Evolutionary conservation across 306 rosid species (phyloP).

Genomic region (Ochetophila trinervis): DNA sequence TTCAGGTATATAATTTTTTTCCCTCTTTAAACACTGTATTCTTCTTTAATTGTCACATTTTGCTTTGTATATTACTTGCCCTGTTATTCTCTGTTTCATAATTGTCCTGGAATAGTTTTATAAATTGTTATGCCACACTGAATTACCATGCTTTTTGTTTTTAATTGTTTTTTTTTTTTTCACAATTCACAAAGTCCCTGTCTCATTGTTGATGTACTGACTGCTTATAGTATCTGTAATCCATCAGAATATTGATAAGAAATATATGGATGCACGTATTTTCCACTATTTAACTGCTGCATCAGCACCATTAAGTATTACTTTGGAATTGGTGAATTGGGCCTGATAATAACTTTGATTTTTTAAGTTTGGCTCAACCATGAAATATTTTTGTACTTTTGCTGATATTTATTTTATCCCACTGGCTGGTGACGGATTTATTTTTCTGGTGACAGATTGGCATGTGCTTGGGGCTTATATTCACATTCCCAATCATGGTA

Average conservation of each 20-base stretch:
- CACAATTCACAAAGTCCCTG: too few relatives aligned
- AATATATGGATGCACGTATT: not conserved
- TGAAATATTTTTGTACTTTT: not conserved
- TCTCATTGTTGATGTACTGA: too few relatives aligned
- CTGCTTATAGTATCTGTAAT: not conserved
- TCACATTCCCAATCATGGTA: constrained; percentile 87
- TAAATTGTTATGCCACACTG: too few relatives aligned
- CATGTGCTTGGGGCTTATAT: constrained; percentile 69
- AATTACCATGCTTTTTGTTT: too few relatives aligned
- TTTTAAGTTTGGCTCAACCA: not conserved
- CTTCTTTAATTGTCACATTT: not conserved
- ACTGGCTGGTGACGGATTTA: constrained; percentile 1
- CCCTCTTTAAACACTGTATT: not conserved
- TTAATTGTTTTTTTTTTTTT: too few relatives aligned
- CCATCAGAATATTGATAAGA: not conserved
- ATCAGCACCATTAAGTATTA: too few relatives aligned
- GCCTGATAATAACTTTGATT: not conserved
- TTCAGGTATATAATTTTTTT: constrained; percentile 52
- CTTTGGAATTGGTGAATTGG: not conserved
- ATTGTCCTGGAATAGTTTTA: too few relatives aligned
- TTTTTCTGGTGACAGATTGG: constrained; percentile 62
- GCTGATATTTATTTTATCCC: constrained; percentile 2
- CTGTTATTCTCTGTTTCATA: too few relatives aligned
- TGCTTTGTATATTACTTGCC: not conserved
- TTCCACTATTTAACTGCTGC: not conserved